phyloP scores from a whole-genome alignment of 345 rosid genomes.

The Turnera subulata region DNA sequence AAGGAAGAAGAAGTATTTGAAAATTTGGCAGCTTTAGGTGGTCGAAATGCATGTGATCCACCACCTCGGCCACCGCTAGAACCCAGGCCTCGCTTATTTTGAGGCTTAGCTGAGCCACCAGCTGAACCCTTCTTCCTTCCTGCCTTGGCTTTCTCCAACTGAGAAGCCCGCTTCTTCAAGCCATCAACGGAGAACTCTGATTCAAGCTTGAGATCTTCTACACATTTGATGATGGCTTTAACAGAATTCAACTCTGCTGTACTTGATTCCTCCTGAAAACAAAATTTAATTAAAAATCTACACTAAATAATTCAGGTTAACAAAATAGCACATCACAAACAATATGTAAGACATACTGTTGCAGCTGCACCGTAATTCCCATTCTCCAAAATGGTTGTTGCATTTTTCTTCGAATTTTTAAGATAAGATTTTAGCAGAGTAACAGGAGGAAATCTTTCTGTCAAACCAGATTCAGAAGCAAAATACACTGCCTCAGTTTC shows the following conservation, averaged over 20 bases:
- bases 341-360: constrained; percentile 19
- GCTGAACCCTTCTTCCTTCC: constrained; percentile 42
- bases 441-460: constrained; percentile 44
- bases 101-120: constrained; percentile 24
- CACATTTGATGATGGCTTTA: constrained; percentile 49
- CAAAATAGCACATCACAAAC: background rate
- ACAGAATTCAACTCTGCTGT: constrained; percentile 43
- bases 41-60: constrained; percentile 36
- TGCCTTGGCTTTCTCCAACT: constrained; percentile 40
- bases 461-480: constrained; percentile 45
- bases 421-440: constrained; percentile 46
- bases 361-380: constrained; percentile 35
- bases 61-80: constrained; percentile 23
- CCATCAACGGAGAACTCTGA: constrained; percentile 37
- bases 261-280: constrained; percentile 49
- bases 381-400: constrained; percentile 31
- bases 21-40: constrained; percentile 41
- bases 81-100: constrained; percentile 38
- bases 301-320: background rate
- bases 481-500: constrained; percentile 59
- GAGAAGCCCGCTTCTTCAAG: constrained; percentile 39
- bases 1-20: constrained; percentile 36
- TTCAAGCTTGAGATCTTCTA: constrained; percentile 58
- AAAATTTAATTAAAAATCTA: background rate
- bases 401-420: constrained; percentile 38